Evolutionary conservation across 2,329 filamentous ascomycete species (phyloP), one percentile per base, ranked within the genome.

Genomic region (Ophiostoma quercus): DNA sequence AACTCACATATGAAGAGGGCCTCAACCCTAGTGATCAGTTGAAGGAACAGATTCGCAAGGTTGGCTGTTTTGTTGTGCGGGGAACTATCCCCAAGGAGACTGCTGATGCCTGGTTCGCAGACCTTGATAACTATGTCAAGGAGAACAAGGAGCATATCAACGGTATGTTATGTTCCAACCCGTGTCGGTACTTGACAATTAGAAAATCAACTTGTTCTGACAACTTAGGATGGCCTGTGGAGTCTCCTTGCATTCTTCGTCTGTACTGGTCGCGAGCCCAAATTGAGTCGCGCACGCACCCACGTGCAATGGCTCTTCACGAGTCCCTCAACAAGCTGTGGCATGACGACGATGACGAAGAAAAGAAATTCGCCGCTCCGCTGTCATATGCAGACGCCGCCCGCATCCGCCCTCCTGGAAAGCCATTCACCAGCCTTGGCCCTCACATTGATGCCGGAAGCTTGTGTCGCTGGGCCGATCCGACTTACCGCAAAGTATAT

Each of bases 361-460:
- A 71, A 7, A 74, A 75, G 41, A 74, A 74, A 0, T 77, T 74
- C 1, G 73, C 77, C 2, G 79, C 80, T 1, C 80, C 80, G 0
- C 71, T 82, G 47, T 75, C 77, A 1, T 82, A 81, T 71, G 74
- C 76, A n/a, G 80, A 82, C 68, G 79, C 74, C 4, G 72, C 79
- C 2, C 79, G 81, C 16, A 78, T 79, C 69, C 76, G 80, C 11
- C 76, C 78, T 3, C 79, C 79, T 5, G 75, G 77, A 25, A 76
- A 79, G 39, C 72, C 74, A 0, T 82, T 82, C 71, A 76, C 77
- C 9, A 79, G 80, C 7, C 75, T 82, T 0, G 80, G 81, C 1
- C 80, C 80, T 32, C 80, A 82, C 69, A 80, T 82, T 60, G 80
- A 82, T 71, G 80, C 79, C 1, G 80, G 80, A 25, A 80, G 78